Conservation (phyloP, 2,329 filamentous ascomycete genomes). For the Nigrospora osmanthi region DNA sequence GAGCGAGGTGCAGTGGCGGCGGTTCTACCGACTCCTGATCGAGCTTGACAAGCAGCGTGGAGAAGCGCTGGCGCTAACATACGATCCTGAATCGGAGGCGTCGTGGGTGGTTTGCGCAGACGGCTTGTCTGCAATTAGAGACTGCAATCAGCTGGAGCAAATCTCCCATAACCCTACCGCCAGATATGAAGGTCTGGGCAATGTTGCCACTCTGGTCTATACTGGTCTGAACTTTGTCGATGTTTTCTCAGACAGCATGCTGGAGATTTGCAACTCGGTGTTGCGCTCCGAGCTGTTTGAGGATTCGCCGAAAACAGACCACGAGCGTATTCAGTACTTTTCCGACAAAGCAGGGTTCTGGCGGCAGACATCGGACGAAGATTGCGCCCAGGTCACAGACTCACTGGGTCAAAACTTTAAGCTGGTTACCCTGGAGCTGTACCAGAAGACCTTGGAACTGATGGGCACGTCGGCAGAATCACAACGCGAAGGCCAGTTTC, state of each 20-base stretch:
- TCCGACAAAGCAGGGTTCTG: slow-evolving; percentile 73
- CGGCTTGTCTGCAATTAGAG: slow-evolving; percentile 68
- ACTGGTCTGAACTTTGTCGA: slow-evolving; percentile 65
- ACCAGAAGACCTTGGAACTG: slow-evolving; percentile 41
- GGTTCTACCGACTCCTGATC: slow-evolving; percentile 77
- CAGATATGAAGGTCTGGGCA: slow-evolving; percentile 34
- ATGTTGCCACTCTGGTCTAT: slow-evolving; percentile 53
- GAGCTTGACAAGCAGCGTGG: slow-evolving; percentile 82
- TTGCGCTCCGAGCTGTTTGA: slow-evolving; percentile 68
- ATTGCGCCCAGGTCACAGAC: slow-evolving; percentile 62
- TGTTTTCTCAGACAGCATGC: slow-evolving; percentile 60
- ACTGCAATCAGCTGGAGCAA: slow-evolving; percentile 71
- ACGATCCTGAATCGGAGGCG: slow-evolving; percentile 63
- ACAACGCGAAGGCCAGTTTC: slow-evolving; percentile 27
- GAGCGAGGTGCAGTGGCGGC: slow-evolving; percentile 78
- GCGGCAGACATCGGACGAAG: slow-evolving; percentile 74
- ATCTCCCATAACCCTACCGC: slow-evolving; percentile 64
- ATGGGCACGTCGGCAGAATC: slow-evolving; percentile 37
- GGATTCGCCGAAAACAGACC: slow-evolving; percentile 60
- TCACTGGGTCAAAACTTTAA: slow-evolving; percentile 60
- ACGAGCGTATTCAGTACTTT: slow-evolving; percentile 69
- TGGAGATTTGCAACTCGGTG: slow-evolving; percentile 58
- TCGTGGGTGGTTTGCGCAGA: slow-evolving; percentile 83
- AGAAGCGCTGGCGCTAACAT: slow-evolving; percentile 70
- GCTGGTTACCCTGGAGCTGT: slow-evolving; percentile 47